These are phyloP conservation scores for Crassisporium funariophilum DNA, from an alignment of 768 basidiomycete species.

Conservation along the genomic window DNA sequence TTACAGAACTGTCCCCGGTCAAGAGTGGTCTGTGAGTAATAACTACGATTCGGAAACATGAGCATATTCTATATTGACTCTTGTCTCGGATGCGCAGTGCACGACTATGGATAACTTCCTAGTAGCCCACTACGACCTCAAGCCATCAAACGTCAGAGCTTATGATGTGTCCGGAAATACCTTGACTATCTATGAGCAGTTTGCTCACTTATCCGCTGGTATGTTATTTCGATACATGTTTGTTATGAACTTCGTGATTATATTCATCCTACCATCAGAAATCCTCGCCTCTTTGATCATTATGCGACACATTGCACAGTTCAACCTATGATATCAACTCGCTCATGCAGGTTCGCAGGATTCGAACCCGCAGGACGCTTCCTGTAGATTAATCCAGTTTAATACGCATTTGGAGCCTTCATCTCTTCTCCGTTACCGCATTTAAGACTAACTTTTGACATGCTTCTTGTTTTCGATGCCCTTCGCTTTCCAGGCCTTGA, in stretches of 20 bases:
- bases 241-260: neutral
- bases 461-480: conserved; percentile 4
- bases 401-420: neutral
- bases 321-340: conserved; percentile 35
- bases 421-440: conserved; percentile 1
- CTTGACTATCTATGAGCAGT: conserved; percentile 60
- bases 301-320: conserved; percentile 63
- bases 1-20: conserved; percentile 51
- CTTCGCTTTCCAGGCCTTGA: conserved; percentile 3
- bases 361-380: neutral
- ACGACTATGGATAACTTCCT: conserved; percentile 52
- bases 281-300: conserved; percentile 60
- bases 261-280: conserved; percentile 38
- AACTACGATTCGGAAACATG: neutral
- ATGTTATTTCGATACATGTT: conserved; percentile 2
- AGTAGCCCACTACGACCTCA: conserved; percentile 69
- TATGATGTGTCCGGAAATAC: conserved; percentile 66
- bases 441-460: neutral
- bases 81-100: conserved; percentile 42
- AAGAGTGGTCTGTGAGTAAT: conserved; percentile 77
- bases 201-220: conserved; percentile 56
- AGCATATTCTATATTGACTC: neutral
- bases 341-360: neutral
- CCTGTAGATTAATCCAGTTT: conserved; percentile 3
- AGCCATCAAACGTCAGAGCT: conserved; percentile 52